Conservation (phyloP, 2,329 filamentous ascomycete genomes). For the Cryphonectria naterciae region DNA sequence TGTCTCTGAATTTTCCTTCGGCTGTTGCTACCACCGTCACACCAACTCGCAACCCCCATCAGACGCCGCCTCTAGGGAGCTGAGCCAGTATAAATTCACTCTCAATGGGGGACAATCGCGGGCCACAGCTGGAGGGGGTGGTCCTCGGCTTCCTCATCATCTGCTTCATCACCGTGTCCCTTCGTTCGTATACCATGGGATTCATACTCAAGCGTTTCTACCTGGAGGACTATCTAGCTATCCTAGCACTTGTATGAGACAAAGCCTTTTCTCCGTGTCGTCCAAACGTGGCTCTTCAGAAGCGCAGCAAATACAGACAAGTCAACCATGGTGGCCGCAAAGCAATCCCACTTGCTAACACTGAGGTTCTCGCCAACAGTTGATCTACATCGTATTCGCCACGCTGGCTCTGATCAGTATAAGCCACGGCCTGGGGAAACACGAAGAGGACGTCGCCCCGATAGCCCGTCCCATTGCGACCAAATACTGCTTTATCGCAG, state of each 20-base stretch:
- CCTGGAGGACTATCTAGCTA: conserved; percentile 41
- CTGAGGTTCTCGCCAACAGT: not conserved
- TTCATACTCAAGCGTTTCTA: conserved; percentile 40
- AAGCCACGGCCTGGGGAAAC: conserved; percentile 36
- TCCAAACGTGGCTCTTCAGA: not conserved
- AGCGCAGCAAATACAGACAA: not conserved
- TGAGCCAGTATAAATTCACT: not conserved
- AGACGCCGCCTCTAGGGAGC: not conserved
- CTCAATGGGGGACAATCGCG: conserved; percentile 26
- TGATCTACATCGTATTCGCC: conserved; percentile 35
- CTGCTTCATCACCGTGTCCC: conserved; percentile 37
- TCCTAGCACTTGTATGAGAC: conserved; percentile 37
- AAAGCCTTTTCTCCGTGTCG: not conserved
- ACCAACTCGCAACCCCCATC: too few relatives aligned
- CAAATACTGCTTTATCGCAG: conserved; percentile 47
- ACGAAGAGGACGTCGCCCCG: conserved; percentile 30
- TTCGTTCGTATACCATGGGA: conserved; percentile 40
- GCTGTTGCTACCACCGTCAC: not conserved
- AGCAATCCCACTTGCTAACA: not conserved
- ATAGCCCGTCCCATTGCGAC: conserved; percentile 36
- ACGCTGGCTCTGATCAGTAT: conserved; percentile 32
- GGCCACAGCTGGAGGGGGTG: conserved; percentile 35
- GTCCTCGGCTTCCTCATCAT: conserved; percentile 41
- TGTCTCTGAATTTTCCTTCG: not conserved
- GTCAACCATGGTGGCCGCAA: not conserved